Conservation (phyloP, 2,329 filamentous ascomycete species). For the Tetracladium maxilliforme region DNA sequence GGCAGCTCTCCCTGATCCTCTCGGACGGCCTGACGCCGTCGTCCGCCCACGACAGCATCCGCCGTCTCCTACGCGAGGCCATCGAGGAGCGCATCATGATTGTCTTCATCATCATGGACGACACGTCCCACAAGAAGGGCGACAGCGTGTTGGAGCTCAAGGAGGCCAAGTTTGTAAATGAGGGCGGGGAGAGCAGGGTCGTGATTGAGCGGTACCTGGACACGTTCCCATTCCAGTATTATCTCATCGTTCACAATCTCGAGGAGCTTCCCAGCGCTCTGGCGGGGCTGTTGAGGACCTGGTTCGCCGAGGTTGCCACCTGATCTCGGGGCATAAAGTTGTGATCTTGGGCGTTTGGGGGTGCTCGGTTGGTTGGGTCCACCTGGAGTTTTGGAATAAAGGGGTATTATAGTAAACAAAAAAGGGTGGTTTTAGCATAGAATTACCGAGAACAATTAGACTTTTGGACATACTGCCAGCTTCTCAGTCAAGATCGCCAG, state of each 20-base stretch:
- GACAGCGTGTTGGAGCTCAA: slow-evolving; percentile 77
- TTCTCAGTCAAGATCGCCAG: no score
- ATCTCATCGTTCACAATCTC: slow-evolving; percentile 84
- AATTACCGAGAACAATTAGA: no score
- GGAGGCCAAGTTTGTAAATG: slow-evolving; percentile 67
- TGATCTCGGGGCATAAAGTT: no score
- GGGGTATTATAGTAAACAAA: no score
- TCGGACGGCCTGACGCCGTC: slow-evolving; percentile 86
- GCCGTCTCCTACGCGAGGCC: slow-evolving; percentile 70
- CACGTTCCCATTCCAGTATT: slow-evolving; percentile 93
- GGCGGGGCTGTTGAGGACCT: slow-evolving; percentile 78
- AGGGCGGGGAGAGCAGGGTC: slow-evolving; percentile 49
- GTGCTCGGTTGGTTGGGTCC: no score
- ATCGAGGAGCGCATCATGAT: slow-evolving; percentile 94
- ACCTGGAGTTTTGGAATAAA: no score
- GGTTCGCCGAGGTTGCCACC: slow-evolving; percentile 73
- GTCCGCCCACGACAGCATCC: slow-evolving; percentile 66
- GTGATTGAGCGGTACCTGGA: slow-evolving; percentile 87
- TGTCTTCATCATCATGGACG: slow-evolving; percentile 92
- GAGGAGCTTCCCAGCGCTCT: slow-evolving; percentile 81
- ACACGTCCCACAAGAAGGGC: slow-evolving; percentile 31
- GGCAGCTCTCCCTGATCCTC: slow-evolving; percentile 89
- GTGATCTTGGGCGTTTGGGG: no score
- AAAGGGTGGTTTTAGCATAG: no score
- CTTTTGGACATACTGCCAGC: no score